Base-by-base conservation (phyloP, 768 basidiomycete genomes). In the Podaxis pistillaris region DNA sequence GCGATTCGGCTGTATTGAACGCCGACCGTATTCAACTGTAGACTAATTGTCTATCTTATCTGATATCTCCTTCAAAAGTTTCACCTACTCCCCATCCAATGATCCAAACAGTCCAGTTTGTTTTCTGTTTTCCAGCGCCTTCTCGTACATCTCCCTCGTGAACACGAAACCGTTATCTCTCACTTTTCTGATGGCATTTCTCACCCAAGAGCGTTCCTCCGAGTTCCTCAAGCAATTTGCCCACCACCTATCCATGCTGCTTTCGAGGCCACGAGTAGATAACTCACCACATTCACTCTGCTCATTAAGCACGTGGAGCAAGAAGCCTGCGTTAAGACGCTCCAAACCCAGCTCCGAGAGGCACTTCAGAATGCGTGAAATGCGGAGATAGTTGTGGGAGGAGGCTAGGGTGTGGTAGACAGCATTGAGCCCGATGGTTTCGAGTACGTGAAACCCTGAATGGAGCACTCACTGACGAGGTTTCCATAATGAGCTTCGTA, bases 241-340 rank as follows among this genome's bases (percentile, higher is more conserved):
- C 90, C 90, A 91, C 86, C 88, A 92, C 61, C 79, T 76, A 64
- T 90, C 90, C 88, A 91, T 90, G 70, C 90, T 91, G 65, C 74
- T 73, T 54, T 72, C 70, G 54, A 90, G 74, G 11, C 73, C 72
- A 9, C 68, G 66, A n/a, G 81, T 76, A 67, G 83, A 77, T 47
- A 92, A 77, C 68, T 81, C 74, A 33, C 76, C 74, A 22, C 76
- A 70, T 69, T 88, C 84, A 67, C 86, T 88, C 69, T 90, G 90
- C 69, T 91, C 87, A 66, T 78, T 82, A 28, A 91, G 78, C 63
- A 91, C 78, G 68, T 89, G 86, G 49, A 91, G 77, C 49, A 92
- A 68, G 66, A 91, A 89, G 0, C 86, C 88, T 13, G 84, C 80
- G 65, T 85, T 88, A 38, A 89, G 72, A 17, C 73, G 81, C 66